These are phyloP conservation scores for Pelargonium citronellum DNA, from an alignment of 441 rosid genomes.

Conservation along the genomic window DNA sequence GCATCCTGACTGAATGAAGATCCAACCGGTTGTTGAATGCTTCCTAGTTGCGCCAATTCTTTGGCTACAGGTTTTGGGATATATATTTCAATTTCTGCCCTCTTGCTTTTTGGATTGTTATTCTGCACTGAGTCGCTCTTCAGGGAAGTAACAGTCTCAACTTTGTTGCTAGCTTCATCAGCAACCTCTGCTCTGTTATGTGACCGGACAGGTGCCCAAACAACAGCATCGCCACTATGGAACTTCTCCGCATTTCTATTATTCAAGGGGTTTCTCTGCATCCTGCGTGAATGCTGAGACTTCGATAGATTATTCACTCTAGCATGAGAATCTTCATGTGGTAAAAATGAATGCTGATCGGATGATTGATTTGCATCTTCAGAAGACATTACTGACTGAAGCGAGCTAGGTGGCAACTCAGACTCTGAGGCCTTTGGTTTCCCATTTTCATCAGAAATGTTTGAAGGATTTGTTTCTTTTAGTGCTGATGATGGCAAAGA, in stretches of 20 bases:
- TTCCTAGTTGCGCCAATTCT: constrained; percentile 75
- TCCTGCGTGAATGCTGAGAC: constrained; percentile 61
- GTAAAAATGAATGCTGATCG: constrained; percentile 38
- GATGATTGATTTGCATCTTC: constrained; percentile 43
- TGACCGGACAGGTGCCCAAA: constrained; percentile 85
- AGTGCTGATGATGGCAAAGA: constrained; percentile 29
- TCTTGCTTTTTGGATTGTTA: constrained; percentile 57
- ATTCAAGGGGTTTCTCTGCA: constrained; percentile 41
- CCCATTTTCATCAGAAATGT: constrained; percentile 30
- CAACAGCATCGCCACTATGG: constrained; percentile 48
- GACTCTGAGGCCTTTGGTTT: constrained; percentile 39
- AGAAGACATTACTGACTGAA: constrained; percentile 26
- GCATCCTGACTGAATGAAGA: constrained; percentile 26
- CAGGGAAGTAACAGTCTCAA: constrained; percentile 35
- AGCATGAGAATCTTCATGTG: constrained; percentile 51
- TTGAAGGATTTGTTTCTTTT: constrained; percentile 32
- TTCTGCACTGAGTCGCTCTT: constrained; percentile 51
- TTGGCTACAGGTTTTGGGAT: constrained; percentile 85
- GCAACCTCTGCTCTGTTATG: constrained; percentile 53
- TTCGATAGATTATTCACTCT: constrained; percentile 55
- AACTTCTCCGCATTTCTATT: constrained; percentile 52
- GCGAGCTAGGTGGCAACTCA: constrained; percentile 26
- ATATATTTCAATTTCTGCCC: constrained; percentile 90
- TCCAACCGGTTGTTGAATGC: constrained; percentile 35
- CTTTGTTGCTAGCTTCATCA: constrained; percentile 45